phyloP scores from a whole-genome alignment of 805 yeast genomes.

The Metschnikowia vanudenii region DNA sequence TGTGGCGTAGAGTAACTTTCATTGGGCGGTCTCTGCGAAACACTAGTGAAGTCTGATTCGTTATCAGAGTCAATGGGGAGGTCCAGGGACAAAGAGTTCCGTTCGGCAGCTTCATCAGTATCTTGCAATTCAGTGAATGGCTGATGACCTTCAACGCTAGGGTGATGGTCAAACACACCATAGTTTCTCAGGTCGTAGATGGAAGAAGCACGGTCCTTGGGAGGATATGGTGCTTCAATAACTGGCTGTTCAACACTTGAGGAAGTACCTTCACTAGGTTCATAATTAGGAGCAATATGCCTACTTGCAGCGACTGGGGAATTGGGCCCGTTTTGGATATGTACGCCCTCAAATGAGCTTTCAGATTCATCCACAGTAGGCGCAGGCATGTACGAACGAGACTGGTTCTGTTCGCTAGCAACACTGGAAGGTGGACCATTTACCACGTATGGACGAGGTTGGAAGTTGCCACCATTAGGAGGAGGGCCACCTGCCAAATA shows the following conservation, averaged over 20 bases:
- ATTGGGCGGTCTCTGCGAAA: constrained; percentile 73
- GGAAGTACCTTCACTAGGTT: constrained; percentile 30
- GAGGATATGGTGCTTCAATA: constrained; percentile 27
- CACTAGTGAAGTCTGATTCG: constrained; percentile 72
- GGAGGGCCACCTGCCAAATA: too few species aligned
- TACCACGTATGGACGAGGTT: constrained; percentile 1
- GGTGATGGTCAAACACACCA: constrained; percentile 46
- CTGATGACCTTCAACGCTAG: constrained; percentile 45
- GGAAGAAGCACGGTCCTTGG: constrained; percentile 18
- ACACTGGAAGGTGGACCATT: constrained; percentile 21
- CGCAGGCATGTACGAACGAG: constrained; percentile 3
- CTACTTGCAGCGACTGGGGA: constrained; percentile 32
- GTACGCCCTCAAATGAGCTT: constrained; percentile 16
- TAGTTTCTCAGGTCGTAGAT: constrained; percentile 21
- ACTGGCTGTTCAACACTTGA: constrained; percentile 20
- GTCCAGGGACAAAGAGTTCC: constrained; percentile 9
- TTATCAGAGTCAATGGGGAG: constrained; percentile 33
- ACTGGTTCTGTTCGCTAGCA: constrained; percentile 32
- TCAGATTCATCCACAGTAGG: background rate
- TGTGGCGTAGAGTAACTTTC: constrained; percentile 32
- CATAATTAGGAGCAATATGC: constrained; percentile 33
- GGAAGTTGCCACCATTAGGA: too few species aligned
- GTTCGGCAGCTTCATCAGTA: constrained; percentile 14
- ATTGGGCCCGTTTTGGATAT: constrained; percentile 32
- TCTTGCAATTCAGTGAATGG: constrained; percentile 43